Base-by-base conservation (phyloP, 169 alveolate species). In the Eimeria praecox region DNA sequence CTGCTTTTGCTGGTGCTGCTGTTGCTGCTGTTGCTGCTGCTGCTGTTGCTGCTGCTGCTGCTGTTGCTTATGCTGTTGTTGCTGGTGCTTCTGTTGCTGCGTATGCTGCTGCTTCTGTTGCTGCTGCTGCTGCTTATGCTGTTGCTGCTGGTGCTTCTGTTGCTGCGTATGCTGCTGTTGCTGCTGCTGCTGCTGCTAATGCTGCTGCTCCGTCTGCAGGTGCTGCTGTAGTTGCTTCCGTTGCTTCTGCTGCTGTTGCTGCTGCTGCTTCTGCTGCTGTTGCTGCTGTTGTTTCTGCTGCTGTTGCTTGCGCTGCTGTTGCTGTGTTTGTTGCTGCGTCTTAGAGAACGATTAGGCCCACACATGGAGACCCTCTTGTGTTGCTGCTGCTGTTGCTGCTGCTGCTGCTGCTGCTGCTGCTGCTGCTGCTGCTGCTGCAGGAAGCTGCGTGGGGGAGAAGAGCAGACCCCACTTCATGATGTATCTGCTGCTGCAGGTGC, bases 401-500 rank as follows among this genome's bases (percentile, higher is more conserved):
- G 80, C 42, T 69, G 80, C 35, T 14, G 80, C 22, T 69, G 80
- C 80, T 35, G 40, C 80, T 69, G 80, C 80, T 6, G 80, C 42
- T 69, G 80, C 44, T 69, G 80, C 62, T 78, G 88, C 88, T 78
- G 88, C 75, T 56, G 64, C n/a, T 75, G 38, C 95, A 90, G 95
- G 95, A 40, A 96, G 96, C 54, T 98, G 99, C 90, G 97, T 98
- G 40, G 98, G 98, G 94, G 97, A 96, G 87, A 85, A 94, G 75
- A 97, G 97, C 93, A 94, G 97, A 87, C 92, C 95, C 69, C 85
- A 87, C 71, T 96, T 96, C 86, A 95, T 92, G 94, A 86, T 94
- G 88, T 95, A 89, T 54, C 87, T 95, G 62, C 93, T 96, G 40
- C 93, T 96, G 64, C 97, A 96, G 95, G 90, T 90, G 82, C 80